Percentiles rank a stretch among this genome's conserved stretches.
These are phyloP conservation scores for Chaetothyriales sp. DNA, from an alignment of 2,329 filamentous ascomycete genomes.

Conservation along the genomic window DNA sequence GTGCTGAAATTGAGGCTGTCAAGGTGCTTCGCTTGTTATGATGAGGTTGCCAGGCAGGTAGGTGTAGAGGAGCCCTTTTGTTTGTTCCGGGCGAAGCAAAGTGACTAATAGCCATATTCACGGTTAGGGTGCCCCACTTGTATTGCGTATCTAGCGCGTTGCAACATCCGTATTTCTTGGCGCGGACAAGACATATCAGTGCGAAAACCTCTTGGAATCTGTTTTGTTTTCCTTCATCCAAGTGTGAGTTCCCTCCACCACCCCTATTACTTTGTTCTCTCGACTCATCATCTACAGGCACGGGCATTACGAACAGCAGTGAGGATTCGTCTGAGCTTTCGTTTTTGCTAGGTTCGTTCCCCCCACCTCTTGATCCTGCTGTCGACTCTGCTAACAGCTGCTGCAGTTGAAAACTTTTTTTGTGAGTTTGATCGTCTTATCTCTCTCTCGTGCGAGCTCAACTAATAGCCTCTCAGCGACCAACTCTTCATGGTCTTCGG, in stretches of 20 bases:
- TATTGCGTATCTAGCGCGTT: neutral
- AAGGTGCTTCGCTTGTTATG: too few relatives aligned
- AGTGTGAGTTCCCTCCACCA: constrained; percentile 14
- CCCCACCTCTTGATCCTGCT: neutral
- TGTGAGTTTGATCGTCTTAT: constrained; percentile 22
- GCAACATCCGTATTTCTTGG: neutral
- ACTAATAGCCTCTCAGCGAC: constrained; percentile 30
- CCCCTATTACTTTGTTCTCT: neutral
- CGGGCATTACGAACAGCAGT: constrained; percentile 64
- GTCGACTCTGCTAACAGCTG: neutral
- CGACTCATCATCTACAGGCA: constrained; percentile 35
- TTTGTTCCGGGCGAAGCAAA: too few relatives aligned
- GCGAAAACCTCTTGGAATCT: constrained; percentile 18
- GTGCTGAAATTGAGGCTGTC: too few relatives aligned
- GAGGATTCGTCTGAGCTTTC: constrained; percentile 70
- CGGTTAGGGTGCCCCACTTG: neutral
- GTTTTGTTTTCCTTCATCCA: constrained; percentile 40
- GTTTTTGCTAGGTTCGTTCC: constrained; percentile 63
- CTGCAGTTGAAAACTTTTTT: constrained; percentile 48
- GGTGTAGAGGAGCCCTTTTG: too few relatives aligned
- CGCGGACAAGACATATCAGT: neutral
- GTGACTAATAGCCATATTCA: neutral
- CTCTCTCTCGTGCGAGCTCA: neutral
- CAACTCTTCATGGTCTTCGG: constrained; percentile 57
- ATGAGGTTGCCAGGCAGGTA: too few relatives aligned